Evolutionary conservation across 2,329 filamentous ascomycete genomes (phyloP), one percentile per base, ranked within the genome.

Genomic region (Pyrenophora seminiperda): DNA sequence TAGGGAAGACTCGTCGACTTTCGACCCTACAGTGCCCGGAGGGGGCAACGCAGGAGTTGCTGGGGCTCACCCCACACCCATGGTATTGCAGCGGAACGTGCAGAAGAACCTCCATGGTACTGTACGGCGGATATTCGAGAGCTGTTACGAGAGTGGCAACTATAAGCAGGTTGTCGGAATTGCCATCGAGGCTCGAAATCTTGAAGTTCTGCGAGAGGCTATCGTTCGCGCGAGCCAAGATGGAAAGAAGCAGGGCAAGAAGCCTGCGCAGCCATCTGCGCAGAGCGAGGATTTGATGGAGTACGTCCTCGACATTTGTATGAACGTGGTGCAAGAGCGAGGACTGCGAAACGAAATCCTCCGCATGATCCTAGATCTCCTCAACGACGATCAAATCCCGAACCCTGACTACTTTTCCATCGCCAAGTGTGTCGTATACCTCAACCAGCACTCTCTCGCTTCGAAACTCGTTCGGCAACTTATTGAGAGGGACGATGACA

Each of bases 161-260:
- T 99, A 97, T 75, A 87, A 91, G 62, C 94, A 99, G 74, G 94
- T 99, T 6, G 90, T 99, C 34, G 94, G 94, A 48, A 97, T 99
- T 62, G 92, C 94, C 7, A 88, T 99, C 29, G 94, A 99, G 75
- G 91, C 94, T 53, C 90, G 92, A 72, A 95, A 94, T 68, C 81
- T 97, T 14, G 88, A 94, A 48, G 88, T 97, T 24, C 82, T 99
- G 33, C 87, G 89, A 54, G 83, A 87, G 51, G 89, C 94, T 31
- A 97, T 99, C 67, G 83, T 94, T 71, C 86, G 91, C 27, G 93
- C 90, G n/a, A 91, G 86, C 67, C 85, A 92, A 41, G 91, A 95
- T 59, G 90, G 91, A 74, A 91, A 89, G 76, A 82, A 70, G 56
- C 70, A 83, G 45, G 79, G 82, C 62, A 86, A 86, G 74, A 81